These are phyloP conservation scores for Thielaviopsis cerberus DNA, from an alignment of 2,329 filamentous ascomycete species.

Conservation along the genomic window DNA sequence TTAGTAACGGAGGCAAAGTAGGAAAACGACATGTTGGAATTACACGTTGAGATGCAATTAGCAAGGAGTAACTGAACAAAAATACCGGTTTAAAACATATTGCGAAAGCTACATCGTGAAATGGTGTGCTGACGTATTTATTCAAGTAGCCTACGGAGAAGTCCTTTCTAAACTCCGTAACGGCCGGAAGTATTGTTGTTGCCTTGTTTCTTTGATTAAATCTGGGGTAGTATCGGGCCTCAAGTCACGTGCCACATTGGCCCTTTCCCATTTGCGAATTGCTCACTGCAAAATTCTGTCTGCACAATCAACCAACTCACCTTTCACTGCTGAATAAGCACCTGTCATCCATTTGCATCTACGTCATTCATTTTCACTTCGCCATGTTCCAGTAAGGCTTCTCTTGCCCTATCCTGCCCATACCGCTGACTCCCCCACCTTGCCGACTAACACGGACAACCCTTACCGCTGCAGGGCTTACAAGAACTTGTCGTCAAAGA, in stretches of 20 bases:
- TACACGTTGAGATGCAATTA: neutral
- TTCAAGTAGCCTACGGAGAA: neutral
- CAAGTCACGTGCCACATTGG: neutral
- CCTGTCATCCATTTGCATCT: neutral
- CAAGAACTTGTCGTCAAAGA: slow-evolving; percentile 49
- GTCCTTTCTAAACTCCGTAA: neutral
- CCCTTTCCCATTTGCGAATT: too few species aligned
- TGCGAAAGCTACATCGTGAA: neutral
- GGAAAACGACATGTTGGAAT: slow-evolving; percentile 1
- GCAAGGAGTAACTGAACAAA: neutral
- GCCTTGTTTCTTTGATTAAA: neutral
- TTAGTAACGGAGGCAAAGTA: slow-evolving; percentile 14
- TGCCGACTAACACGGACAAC: too few species aligned
- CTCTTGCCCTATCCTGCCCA: too few species aligned
- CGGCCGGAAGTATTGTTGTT: neutral
- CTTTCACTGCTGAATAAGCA: neutral
- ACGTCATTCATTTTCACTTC: neutral
- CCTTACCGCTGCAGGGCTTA: slow-evolving; percentile 48
- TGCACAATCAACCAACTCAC: too few species aligned
- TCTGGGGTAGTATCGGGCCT: too few species aligned
- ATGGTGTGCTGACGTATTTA: neutral
- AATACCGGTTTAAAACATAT: neutral
- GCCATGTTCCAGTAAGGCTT: neutral
- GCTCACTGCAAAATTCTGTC: too few species aligned
- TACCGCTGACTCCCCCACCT: too few species aligned